A percentile compares a stretch with the other conserved stretches of the same genome.
phyloP scores from a whole-genome alignment of 148 eudicot genomes.

The Rheum nobile region DNA sequence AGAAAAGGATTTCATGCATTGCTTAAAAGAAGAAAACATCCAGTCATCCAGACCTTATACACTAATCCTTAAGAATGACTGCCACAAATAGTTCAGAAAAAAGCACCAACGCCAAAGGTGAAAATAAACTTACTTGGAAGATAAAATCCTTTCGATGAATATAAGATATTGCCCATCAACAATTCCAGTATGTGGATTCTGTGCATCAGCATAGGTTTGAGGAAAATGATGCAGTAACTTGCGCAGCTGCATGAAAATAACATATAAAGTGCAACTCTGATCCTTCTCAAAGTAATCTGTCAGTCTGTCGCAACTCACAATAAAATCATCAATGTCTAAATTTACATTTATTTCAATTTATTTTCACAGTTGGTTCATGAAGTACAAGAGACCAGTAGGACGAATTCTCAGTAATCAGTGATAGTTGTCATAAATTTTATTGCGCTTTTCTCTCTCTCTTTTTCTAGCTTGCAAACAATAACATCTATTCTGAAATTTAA shows the following conservation, averaged over 20 bases:
- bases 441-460: not conserved
- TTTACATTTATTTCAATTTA: not conserved
- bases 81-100: not conserved
- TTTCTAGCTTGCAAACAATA: not conserved
- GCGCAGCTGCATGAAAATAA: slow-evolving; percentile 54
- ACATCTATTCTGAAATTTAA: not conserved
- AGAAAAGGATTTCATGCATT: not conserved
- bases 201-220: slow-evolving; percentile 90
- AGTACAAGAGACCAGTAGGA: not conserved
- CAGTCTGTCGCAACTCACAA: not conserved
- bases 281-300: slow-evolving; percentile 5
- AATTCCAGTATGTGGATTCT: slow-evolving; percentile 68
- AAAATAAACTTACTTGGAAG: slow-evolving; percentile 49
- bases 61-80: not conserved
- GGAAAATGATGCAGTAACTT: slow-evolving; percentile 92
- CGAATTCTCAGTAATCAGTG: not conserved
- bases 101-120: not conserved
- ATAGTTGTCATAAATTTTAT: not conserved
- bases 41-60: not conserved
- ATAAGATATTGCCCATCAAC: slow-evolving; percentile 88
- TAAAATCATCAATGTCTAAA: not conserved
- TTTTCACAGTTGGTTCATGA: not conserved
- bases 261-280: slow-evolving; percentile 11
- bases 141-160: slow-evolving; percentile 70
- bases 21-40: not conserved